A percentile compares a stretch with the other conserved stretches of the same genome.
Evolutionary conservation across 2,329 filamentous ascomycete genomes (phyloP).

Genomic region (Microsporum ferrugineum): DNA sequence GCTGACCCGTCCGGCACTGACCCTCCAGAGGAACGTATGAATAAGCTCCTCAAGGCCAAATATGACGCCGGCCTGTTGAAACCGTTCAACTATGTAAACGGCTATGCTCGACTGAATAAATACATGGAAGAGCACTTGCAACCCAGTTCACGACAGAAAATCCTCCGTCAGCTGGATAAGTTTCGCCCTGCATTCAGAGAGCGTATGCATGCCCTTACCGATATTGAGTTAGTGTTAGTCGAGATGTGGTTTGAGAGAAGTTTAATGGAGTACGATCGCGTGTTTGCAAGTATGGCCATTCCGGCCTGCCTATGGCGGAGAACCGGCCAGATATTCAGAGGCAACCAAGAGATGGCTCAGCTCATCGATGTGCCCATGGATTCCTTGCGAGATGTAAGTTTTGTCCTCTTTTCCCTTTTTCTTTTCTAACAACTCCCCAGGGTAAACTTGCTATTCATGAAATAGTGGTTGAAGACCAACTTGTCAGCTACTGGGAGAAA

Average conservation of each 20-base stretch:
- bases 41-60: conserved; percentile 85
- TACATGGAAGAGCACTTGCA: conserved; percentile 89
- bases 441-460: conserved; percentile 92
- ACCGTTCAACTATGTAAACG: conserved; percentile 97
- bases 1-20: conserved; percentile 83
- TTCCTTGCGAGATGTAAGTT: conserved; percentile 71
- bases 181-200: conserved; percentile 94
- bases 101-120: conserved; percentile 75
- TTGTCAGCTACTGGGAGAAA: conserved; percentile 98
- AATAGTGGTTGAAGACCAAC: conserved; percentile 85
- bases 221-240: conserved; percentile 86
- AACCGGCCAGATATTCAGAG: conserved; percentile 92
- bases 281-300: conserved; percentile 98
- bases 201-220: conserved; percentile 81
- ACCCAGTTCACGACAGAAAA: conserved; percentile 73
- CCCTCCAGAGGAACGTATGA: conserved; percentile 87
- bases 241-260: conserved; percentile 99
- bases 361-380: conserved; percentile 89
- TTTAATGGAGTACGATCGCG: conserved; percentile 93
- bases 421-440: conserved; percentile 37
- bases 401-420: conserved; percentile 5
- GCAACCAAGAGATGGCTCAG: conserved; percentile 98
- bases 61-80: conserved; percentile 90
- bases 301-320: conserved; percentile 94
- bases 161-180: conserved; percentile 77